Conservation (phyloP, 208 protist species). For the Crithidia brevicula region DNA sequence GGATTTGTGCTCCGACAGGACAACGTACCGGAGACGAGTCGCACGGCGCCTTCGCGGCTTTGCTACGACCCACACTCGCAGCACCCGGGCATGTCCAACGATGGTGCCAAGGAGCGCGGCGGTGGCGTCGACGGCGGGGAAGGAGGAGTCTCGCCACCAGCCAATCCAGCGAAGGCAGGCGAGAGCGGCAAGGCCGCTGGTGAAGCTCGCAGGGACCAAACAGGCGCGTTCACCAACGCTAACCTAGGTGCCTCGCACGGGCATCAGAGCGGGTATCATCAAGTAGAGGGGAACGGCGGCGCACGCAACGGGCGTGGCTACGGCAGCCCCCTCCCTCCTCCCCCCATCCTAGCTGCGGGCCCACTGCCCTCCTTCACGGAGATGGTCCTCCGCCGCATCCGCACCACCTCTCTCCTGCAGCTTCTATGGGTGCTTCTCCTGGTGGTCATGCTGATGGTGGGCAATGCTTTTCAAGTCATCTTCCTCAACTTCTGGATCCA, state of each 20-base stretch:
- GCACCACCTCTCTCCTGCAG: slow-evolving; percentile 26
- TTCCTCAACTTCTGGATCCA: slow-evolving; percentile 84
- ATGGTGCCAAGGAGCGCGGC: neutral
- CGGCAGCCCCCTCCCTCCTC: neutral
- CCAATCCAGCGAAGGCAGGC: neutral
- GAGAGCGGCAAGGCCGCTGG: too few species aligned
- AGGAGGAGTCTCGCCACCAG: neutral
- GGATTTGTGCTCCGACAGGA: too few species aligned
- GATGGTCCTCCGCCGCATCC: slow-evolving; percentile 20
- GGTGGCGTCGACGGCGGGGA: neutral
- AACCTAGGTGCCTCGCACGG: too few species aligned
- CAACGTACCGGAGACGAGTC: too few species aligned
- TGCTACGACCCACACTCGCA: slow-evolving; percentile 1
- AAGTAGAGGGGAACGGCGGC: too few species aligned
- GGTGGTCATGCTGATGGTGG: slow-evolving; percentile 60
- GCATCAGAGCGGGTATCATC: too few species aligned
- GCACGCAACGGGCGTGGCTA: neutral
- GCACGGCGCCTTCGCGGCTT: neutral
- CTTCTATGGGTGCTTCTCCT: slow-evolving; percentile 50
- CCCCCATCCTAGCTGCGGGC: neutral
- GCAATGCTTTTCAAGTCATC: slow-evolving; percentile 81
- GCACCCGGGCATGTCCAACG: neutral
- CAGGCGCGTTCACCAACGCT: too few species aligned
- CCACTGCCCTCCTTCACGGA: slow-evolving; percentile 9
- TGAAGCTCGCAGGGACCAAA: too few species aligned